phyloP scores from a whole-genome alignment of 2,329 filamentous ascomycete genomes.

The Aureobasidium sp. region DNA sequence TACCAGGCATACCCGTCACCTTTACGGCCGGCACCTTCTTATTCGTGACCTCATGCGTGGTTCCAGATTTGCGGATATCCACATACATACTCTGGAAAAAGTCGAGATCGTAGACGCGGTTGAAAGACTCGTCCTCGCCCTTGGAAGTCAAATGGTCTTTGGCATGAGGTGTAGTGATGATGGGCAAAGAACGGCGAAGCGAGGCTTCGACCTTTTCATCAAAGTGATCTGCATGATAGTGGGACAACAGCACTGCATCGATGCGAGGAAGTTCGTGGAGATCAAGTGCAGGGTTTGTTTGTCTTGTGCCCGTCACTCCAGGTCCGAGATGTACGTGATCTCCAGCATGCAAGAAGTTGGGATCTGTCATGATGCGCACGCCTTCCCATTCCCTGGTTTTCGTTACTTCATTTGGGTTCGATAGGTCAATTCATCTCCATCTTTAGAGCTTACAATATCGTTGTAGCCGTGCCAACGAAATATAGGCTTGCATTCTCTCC shows the following conservation, averaged over 20 bases:
- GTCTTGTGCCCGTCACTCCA: conserved; percentile 49
- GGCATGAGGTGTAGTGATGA: conserved; percentile 58
- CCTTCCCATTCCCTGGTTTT: conserved; percentile 40
- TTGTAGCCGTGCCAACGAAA: conserved; percentile 53
- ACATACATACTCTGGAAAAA: conserved; percentile 48
- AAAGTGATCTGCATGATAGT: conserved; percentile 59
- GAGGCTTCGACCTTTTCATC: conserved; percentile 47
- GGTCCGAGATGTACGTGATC: conserved; percentile 62
- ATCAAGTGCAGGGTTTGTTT: conserved; percentile 55
- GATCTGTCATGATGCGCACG: conserved; percentile 49
- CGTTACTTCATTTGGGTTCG: not conserved
- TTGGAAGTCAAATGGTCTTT: conserved; percentile 43
- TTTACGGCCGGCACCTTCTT: conserved; percentile 41
- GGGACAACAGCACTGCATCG: conserved; percentile 54
- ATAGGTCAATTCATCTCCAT: not conserved
- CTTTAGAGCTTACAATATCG: conserved; percentile 33
- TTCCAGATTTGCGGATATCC: conserved; percentile 29
- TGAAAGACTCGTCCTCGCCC: conserved; percentile 45
- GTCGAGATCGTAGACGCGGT: conserved; percentile 48
- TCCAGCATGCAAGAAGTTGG: conserved; percentile 59
- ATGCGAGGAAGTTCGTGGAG: conserved; percentile 53
- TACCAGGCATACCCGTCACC: conserved; percentile 58
- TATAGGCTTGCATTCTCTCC: conserved; percentile 41
- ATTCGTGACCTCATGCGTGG: conserved; percentile 8
- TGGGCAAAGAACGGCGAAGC: conserved; percentile 49